These are phyloP conservation scores for Ampelocalamus luodianensis DNA, from an alignment of 176 grass and related monocot species.

Conservation along the genomic window DNA sequence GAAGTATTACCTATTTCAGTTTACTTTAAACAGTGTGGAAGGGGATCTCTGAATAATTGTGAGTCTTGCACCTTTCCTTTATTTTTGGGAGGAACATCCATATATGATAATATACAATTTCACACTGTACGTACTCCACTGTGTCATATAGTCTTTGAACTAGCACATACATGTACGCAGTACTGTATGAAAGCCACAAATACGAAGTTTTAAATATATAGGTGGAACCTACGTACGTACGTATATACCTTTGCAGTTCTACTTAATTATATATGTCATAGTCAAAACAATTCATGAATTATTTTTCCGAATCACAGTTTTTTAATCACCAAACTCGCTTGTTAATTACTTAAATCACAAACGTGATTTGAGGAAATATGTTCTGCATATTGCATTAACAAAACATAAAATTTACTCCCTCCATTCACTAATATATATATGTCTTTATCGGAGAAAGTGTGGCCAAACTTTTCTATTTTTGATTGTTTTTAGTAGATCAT, in stretches of 20 bases:
- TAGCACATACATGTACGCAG: neutral
- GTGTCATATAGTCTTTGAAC: neutral
- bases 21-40: neutral
- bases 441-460: neutral
- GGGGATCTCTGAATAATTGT: too few relatives aligned
- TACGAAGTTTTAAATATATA: too few relatives aligned
- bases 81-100: neutral
- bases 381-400: neutral
- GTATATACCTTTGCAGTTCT: too few relatives aligned
- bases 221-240: too few relatives aligned
- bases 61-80: neutral
- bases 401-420: neutral
- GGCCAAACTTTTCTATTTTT: too few relatives aligned
- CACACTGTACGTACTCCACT: too few relatives aligned
- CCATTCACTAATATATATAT: neutral
- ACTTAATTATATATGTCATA: too few relatives aligned
- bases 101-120: neutral
- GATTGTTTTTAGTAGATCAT: too few relatives aligned
- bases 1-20: neutral
- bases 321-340: neutral
- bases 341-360: neutral
- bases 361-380: neutral
- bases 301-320: neutral
- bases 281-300: neutral
- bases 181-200: too few relatives aligned